A percentile compares a stretch with the other conserved stretches of the same genome.
phyloP scores from a whole-genome alignment of 73 alveolate species.

The Paramecium sonneborni region DNA sequence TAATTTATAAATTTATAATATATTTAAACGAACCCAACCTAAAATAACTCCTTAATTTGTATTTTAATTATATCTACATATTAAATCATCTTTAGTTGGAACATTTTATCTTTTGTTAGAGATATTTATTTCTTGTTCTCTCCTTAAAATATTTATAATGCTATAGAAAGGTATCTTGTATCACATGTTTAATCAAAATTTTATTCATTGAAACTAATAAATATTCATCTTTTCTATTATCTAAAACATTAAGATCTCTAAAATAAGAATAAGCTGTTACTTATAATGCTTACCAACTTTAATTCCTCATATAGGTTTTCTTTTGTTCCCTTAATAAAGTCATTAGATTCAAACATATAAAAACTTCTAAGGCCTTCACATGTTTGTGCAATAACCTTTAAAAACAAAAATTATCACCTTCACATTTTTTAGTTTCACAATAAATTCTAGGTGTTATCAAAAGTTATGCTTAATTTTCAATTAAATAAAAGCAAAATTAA shows the following conservation, averaged over 20 bases:
- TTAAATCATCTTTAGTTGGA: neutral
- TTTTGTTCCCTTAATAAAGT: neutral
- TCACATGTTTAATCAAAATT: constrained; percentile 44
- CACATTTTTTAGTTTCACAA: neutral
- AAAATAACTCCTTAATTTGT: too few relatives aligned
- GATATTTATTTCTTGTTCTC: neutral
- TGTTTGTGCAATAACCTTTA: neutral
- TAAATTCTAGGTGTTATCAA: neutral
- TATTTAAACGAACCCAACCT: too few relatives aligned
- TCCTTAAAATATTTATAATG: neutral
- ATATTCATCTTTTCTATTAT: neutral
- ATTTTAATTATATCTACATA: neutral
- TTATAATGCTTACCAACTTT: neutral
- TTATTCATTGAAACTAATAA: neutral
- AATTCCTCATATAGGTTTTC: neutral
- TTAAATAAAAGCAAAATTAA: neutral
- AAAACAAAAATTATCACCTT: neutral
- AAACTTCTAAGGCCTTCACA: neutral
- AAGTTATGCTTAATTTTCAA: neutral
- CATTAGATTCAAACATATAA: neutral
- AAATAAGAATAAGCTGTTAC: neutral
- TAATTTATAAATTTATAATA: neutral
- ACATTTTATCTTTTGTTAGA: neutral
- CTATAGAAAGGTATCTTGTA: neutral
- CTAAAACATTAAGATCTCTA: neutral